These are phyloP conservation scores for Volvox carteri DNA, from an alignment of 163 green algal genomes.

Conservation along the genomic window DNA sequence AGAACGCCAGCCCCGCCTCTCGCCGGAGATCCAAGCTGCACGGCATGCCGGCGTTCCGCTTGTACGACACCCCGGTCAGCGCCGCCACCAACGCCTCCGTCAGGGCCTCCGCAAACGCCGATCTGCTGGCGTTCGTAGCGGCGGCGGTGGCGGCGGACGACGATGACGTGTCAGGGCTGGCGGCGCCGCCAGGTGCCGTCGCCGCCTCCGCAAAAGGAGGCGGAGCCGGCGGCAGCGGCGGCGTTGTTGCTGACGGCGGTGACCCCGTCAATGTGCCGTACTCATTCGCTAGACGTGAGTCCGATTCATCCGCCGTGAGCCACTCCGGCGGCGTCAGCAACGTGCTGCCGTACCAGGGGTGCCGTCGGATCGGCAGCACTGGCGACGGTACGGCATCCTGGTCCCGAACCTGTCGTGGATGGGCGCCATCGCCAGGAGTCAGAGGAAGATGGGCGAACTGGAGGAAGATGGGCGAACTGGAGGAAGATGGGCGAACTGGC, in stretches of 20 bases:
- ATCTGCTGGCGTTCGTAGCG: background rate
- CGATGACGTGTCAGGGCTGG: too few relatives aligned
- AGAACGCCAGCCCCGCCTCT: conserved; percentile 46
- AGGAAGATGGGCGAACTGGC: too few relatives aligned
- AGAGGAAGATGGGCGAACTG: too few relatives aligned
- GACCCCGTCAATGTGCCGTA: background rate
- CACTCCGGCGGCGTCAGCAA: conserved; percentile 41
- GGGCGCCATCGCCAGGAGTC: background rate
- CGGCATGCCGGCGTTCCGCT: background rate
- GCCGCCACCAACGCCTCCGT: background rate
- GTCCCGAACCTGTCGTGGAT: background rate
- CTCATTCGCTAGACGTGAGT: background rate
- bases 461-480: too few relatives aligned
- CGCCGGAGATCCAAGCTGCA: conserved; percentile 49
- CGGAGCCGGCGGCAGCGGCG: background rate
- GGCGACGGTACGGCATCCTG: background rate
- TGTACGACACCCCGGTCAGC: conserved; percentile 9
- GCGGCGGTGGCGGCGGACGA: background rate
- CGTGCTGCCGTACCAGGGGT: conserved; percentile 54
- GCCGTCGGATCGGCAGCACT: conserved; percentile 7
- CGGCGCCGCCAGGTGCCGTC: too few relatives aligned
- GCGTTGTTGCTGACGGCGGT: background rate
- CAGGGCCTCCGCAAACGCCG: conserved; percentile 15
- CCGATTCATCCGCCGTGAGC: conserved; percentile 25
- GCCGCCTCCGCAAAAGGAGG: too few relatives aligned